A percentile compares a stretch with the other conserved stretches of the same genome.
phyloP scores from a whole-genome alignment of 441 rosid genomes.

The Lepidium campestre region DNA sequence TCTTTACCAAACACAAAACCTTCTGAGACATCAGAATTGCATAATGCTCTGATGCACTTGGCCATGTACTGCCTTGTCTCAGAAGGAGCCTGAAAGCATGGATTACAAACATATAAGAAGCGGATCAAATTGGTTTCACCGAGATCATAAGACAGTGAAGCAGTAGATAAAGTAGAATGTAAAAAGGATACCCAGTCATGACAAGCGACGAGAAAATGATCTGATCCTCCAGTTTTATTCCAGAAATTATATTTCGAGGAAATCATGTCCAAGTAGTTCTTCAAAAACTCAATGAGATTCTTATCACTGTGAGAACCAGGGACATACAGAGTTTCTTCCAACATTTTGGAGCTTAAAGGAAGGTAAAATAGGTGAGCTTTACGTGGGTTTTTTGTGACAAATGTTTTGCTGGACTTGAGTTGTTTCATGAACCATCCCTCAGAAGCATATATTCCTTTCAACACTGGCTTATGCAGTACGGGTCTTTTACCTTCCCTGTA shows the following conservation, averaged over 20 bases:
- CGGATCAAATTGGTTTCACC: background rate
- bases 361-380: constrained; percentile 85
- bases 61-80: constrained; percentile 64
- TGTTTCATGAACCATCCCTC: constrained; percentile 98
- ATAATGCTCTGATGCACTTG: constrained; percentile 78
- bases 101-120: background rate
- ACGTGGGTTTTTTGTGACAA: constrained; percentile 52
- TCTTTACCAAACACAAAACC: constrained; percentile 86
- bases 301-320: constrained; percentile 55
- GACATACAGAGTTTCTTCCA: constrained; percentile 59
- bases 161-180: background rate
- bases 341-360: constrained; percentile 78
- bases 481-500: constrained; percentile 85
- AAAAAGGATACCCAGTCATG: constrained; percentile 79
- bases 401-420: constrained; percentile 53
- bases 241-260: constrained; percentile 67
- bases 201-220: constrained; percentile 94
- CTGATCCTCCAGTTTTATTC: constrained; percentile 83
- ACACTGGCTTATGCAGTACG: constrained; percentile 54
- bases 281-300: constrained; percentile 51
- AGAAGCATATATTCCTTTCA: constrained; percentile 85
- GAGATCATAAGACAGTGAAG: background rate
- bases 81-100: constrained; percentile 57
- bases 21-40: constrained; percentile 78
- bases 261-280: constrained; percentile 52